Conservation (phyloP, 2,329 filamentous ascomycete species). For the Nigrograna mackinnonii region DNA sequence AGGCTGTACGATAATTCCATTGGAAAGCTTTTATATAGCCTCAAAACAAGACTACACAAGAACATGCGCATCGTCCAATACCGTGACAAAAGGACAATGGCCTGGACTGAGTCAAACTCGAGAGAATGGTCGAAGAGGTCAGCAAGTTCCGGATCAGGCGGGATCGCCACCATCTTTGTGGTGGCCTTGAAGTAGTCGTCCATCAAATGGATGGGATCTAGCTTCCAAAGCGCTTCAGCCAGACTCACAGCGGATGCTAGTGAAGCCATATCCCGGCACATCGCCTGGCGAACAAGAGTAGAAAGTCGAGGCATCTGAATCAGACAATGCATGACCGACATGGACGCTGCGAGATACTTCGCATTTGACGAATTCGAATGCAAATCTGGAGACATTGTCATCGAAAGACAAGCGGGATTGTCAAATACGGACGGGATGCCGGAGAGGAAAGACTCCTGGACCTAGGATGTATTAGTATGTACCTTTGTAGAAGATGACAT, state of each 20-base stretch:
- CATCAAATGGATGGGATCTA: neutral
- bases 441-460: constrained; percentile 30
- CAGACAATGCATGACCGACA: constrained; percentile 9
- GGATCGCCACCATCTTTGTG: neutral
- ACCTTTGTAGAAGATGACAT: neutral
- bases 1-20: neutral
- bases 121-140: constrained; percentile 1
- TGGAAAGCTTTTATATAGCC: constrained; percentile 6
- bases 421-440: constrained; percentile 30
- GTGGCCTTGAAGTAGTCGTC: neutral
- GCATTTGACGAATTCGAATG: neutral
- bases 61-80: constrained; percentile 5
- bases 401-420: constrained; percentile 27
- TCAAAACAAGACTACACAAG: constrained; percentile 4
- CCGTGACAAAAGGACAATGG: constrained; percentile 1
- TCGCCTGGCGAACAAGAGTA: constrained; percentile 6
- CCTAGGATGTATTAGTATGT: constrained; percentile 19
- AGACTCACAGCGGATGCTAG: constrained; percentile 6
- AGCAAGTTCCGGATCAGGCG: neutral
- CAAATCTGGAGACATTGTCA: constrained; percentile 14
- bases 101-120: constrained; percentile 5
- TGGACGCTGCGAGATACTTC: constrained; percentile 2
- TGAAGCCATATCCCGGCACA: neutral
- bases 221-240: constrained; percentile 5
- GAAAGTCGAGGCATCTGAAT: constrained; percentile 11